Base-by-base conservation (phyloP, 1,284 basidiomycete genomes). In the Macrocystidia cucumis region DNA sequence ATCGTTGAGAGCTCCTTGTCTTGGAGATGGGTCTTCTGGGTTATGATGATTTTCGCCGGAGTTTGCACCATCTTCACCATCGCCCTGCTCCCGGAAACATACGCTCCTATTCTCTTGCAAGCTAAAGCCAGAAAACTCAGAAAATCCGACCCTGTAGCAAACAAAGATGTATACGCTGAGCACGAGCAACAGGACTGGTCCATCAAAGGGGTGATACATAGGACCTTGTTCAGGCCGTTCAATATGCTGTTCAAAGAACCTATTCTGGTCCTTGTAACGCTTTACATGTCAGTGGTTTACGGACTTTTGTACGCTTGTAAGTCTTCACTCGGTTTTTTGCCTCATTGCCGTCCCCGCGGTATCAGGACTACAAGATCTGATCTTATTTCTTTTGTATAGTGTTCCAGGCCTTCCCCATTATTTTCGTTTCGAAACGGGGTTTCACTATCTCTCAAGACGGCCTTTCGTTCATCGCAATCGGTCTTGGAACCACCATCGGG, bases 21-120 rank as follows among this genome's bases (percentile, higher is more conserved):
- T 2, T 85, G 76, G 75, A 50, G 78, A 46, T 79, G 75, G 72
- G 67, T 81, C 3, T 78, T 78, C 55, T 82, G 78, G 75, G 60
- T 80, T 25, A 71, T 78, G 59, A 68, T 74, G 55, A 73, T 79
- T 14, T 74, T 77, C 36, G 70, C 74, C 3, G 72, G 65, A 6
- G 52, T 52, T 4, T 72, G 70, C 45, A 67, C 67, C 6, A 4
- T 60, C 1, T 32, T 72, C 25, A 58, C 67, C 33, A 49, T 67
- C 2, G 18, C 67, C 4, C 49, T 63, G 24, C 54, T 79, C 1
- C 76, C 76, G 0, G 78, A 81, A 55, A 78, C 77, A 1, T 79
- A 69, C 35, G 69, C 65, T 0, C 75, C 76, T 0, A 58, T 74
- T n/a, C 48, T 81, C 13, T 60, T 77, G 2, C 49, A 28, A 46